Percentiles rank a stretch among this genome's conserved stretches.
Conservation (phyloP, 371 early-diverging fungal species). For the Saksenaea oblongispora region DNA sequence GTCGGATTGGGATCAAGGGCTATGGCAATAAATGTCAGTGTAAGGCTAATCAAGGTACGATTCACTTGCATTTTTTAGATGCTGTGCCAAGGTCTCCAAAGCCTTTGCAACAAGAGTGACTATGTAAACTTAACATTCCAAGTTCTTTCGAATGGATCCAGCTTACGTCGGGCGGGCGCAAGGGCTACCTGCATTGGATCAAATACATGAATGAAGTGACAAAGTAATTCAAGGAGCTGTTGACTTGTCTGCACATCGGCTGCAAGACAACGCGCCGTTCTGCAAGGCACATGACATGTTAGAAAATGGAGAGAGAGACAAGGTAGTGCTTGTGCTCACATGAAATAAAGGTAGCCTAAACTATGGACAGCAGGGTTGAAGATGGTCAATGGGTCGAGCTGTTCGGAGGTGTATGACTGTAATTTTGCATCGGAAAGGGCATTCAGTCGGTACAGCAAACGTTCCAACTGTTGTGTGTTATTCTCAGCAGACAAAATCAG, state of each 20-base stretch:
- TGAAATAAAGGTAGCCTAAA: constrained; percentile 61
- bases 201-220: constrained; percentile 50
- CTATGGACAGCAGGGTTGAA: constrained; percentile 56
- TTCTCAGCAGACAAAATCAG: constrained; percentile 29
- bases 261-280: constrained; percentile 41
- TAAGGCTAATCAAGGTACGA: neutral
- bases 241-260: constrained; percentile 25
- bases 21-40: constrained; percentile 10
- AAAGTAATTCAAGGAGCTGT: constrained; percentile 30
- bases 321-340: constrained; percentile 45
- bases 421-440: constrained; percentile 36
- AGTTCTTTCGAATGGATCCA: neutral
- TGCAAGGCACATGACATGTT: constrained; percentile 6
- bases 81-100: constrained; percentile 39
- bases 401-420: constrained; percentile 32
- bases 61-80: constrained; percentile 25
- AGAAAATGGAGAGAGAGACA: neutral
- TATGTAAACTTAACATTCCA: constrained; percentile 11
- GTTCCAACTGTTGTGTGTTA: constrained; percentile 15
- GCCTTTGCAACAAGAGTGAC: constrained; percentile 51
- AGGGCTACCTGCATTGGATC: constrained; percentile 44
- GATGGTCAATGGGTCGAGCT: constrained; percentile 58
- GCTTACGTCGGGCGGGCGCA: constrained; percentile 48
- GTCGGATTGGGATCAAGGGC: constrained; percentile 47
- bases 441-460: constrained; percentile 20